Percentiles rank a stretch among this genome's conserved stretches.
These are phyloP conservation scores for Teratosphaeria epicoccoides DNA, from an alignment of 2,329 filamentous ascomycete species.

Conservation along the genomic window DNA sequence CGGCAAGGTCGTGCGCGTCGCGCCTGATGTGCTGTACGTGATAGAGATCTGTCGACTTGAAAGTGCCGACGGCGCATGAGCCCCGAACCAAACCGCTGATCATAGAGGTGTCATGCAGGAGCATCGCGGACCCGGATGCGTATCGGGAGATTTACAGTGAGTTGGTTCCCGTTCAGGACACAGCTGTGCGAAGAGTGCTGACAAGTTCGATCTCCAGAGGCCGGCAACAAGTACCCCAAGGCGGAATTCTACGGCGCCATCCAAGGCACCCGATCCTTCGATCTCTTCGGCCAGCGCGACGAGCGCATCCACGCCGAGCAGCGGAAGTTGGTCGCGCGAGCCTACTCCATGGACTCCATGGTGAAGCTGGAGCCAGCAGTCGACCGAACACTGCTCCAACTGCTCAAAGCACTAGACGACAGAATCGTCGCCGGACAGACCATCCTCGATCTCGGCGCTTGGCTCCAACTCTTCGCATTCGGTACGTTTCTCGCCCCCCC, in stretches of 20 bases:
- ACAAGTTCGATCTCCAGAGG: neutral
- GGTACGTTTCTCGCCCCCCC: neutral
- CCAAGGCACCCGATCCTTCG: conserved; percentile 11
- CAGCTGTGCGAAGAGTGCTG: neutral
- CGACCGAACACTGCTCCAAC: conserved; percentile 25
- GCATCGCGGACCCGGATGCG: neutral
- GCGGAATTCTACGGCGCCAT: neutral
- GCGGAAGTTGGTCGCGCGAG: conserved; percentile 23
- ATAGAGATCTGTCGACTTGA: too few species aligned
- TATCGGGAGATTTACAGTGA: neutral
- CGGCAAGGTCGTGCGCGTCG: neutral
- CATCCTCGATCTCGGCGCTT: conserved; percentile 56
- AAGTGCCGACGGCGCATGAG: too few species aligned
- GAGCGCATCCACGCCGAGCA: conserved; percentile 27
- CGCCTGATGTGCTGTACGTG: neutral
- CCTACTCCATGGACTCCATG: conserved; percentile 28
- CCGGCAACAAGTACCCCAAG: neutral
- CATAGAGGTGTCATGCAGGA: neutral
- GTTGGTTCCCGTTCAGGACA: neutral
- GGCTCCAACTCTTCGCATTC: conserved; percentile 70
- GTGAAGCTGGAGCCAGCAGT: conserved; percentile 30
- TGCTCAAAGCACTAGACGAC: conserved; percentile 26
- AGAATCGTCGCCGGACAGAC: conserved; percentile 31
- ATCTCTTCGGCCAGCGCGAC: conserved; percentile 29
- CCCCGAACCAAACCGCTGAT: too few species aligned